Conservation (phyloP, 805 yeast species). For the Limtongia smithiae region DNA sequence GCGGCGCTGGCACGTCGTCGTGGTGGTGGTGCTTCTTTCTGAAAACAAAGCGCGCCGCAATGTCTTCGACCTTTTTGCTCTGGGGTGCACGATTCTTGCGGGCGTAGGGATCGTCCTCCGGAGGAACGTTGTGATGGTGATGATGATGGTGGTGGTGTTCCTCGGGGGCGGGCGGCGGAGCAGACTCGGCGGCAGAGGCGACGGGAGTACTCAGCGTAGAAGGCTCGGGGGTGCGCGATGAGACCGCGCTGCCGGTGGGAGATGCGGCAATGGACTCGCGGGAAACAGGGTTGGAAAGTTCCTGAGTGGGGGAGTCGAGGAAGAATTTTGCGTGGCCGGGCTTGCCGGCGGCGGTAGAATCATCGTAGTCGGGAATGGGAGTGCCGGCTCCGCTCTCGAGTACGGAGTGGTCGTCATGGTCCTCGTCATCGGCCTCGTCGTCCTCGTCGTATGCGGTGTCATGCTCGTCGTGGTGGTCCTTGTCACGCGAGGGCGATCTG, state of each 20-base stretch:
- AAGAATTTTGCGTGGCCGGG: constrained; percentile 15
- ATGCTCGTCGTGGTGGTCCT: background rate
- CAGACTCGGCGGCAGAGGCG: background rate
- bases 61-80: constrained; percentile 30
- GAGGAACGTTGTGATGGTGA: constrained; percentile 26
- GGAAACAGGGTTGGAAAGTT: constrained; percentile 21
- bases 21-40: constrained; percentile 27
- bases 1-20: constrained; percentile 1
- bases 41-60: constrained; percentile 39
- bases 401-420: background rate
- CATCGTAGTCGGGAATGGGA: no score
- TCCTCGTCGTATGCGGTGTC: constrained; percentile 6
- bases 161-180: constrained; percentile 20
- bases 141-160: constrained; percentile 20
- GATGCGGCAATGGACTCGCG: constrained; percentile 12
- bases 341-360: constrained; percentile 1
- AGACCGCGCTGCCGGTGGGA: background rate
- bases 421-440: constrained; percentile 8
- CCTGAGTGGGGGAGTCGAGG: constrained; percentile 13
- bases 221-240: background rate
- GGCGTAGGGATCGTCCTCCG: constrained; percentile 37
- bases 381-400: background rate
- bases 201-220: background rate
- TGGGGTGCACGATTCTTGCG: constrained; percentile 34
- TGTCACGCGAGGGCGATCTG: constrained; percentile 6